Evolutionary conservation across 129 eudicot genomes (phyloP), one percentile per base, ranked within the genome.

Genomic region (Escallonia rubra): DNA sequence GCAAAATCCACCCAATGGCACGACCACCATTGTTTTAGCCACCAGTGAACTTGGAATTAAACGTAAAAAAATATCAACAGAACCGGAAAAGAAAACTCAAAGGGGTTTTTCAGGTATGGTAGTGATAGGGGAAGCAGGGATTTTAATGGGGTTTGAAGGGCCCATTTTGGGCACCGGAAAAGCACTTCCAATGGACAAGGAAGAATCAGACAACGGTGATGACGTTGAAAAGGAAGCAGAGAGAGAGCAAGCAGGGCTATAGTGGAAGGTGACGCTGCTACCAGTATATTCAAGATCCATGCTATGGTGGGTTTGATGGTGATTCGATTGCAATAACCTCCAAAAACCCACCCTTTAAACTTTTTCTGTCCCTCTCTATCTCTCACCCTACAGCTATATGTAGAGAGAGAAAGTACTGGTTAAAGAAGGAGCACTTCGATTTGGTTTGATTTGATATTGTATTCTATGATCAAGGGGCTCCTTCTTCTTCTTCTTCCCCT

Each of bases 221-320:
- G 56, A 45, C 63, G 49, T 68, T 64, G 15, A 62, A 23, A 58
- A 64, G 67, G 50, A 10, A 11, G 4, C 5, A 66, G 10, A 75
- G 60, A 38, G 72, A 48, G 43, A 69, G 74, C 15, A n/a, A 59
- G 9, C 54, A 6, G 53, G 12, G 34, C 14, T 8, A 50, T 78
- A 76, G 84, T 72, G 82, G 85, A 79, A 79, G 80, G 68, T 85
- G 87, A 85, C 85, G 59, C 71, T 76, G 46, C 58, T 66, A 72
- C 60, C 66, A 61, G 64, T 62, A 41, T 59, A 66, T 58, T 52
- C 78, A 75, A 75, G 67, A 79, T 78, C 84, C 84, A 85, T 65
- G 49, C 49, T 63, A 58, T 6, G 50, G 6, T 46, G 10, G 68
- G 6, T 9, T 46, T 65, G 58, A 49, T 47, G 8, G 46, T 41